Base-by-base conservation (phyloP, 148 eudicot species). In the Fagopyrum homotropicum region DNA sequence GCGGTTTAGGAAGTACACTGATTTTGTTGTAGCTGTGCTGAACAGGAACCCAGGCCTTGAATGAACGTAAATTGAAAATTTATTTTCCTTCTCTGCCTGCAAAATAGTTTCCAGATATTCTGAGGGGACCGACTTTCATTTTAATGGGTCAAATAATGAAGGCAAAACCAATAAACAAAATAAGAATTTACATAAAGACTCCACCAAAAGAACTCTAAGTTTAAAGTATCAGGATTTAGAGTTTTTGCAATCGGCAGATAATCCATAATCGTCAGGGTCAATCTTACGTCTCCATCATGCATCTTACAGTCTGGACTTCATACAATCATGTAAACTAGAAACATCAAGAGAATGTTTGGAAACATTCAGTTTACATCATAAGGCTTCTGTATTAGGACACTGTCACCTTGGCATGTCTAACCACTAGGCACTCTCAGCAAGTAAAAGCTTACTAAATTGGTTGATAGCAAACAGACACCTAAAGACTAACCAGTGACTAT, bases 1-100 rank as follows among this genome's bases (percentile, higher is more conserved):
- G 57, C 97, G 98, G 74, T 85, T 78, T 75, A 91, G 61, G 77
- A 93, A 93, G 83, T 80, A 93, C 0, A 69, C 50, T 75, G 98
- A 93, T 86, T 86, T 93, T 74, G 98, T 91, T 51, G 91, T 91
- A 79, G 83, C 86, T 76, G 80, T 82, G 80, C 76, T 88, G 48
- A 93, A 83, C 46, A 93, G 66, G 81, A 93, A 93, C 16, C 98
- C 98, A 76, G 98, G 98, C 79, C 97, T 84, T 64, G 97, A 89
- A 80, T 93, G 98, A 83, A 93, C 98, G 80, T 60, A 89, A 60
- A 91, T 86, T 12, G 94, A 86, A 86, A 89, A 91, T 52, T 75
- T 89, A 77, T 85, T 75, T 68, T 91, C 92, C 57, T 71, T 81
- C 75, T 93, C 98, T 16, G 85, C 94, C 98, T 93, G 86, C 76